Evolutionary conservation across 2,329 filamentous ascomycete species (phyloP).

Genomic region (Botrytis fabae): DNA sequence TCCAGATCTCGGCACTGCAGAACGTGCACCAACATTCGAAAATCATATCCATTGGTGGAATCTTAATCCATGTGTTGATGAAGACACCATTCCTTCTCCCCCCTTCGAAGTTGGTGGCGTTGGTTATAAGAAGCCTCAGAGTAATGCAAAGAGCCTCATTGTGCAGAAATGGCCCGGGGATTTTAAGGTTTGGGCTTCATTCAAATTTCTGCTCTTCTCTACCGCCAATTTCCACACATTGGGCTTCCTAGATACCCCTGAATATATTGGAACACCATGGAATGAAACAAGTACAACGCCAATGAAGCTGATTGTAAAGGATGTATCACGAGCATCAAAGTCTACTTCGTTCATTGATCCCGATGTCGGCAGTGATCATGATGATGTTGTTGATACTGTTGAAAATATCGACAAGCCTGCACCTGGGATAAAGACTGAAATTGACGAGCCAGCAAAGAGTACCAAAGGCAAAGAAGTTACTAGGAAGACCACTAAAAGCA

Average conservation of each 20-base stretch:
- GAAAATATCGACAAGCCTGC: background rate
- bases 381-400: conserved; percentile 1
- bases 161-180: conserved; percentile 22
- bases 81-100: conserved; percentile 19
- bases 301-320: background rate
- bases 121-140: conserved; percentile 14
- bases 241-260: conserved; percentile 21
- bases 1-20: background rate
- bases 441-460: background rate
- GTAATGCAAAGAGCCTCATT: conserved; percentile 26
- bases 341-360: background rate
- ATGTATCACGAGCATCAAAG: background rate
- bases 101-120: conserved; percentile 31
- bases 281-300: background rate
- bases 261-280: conserved; percentile 4
- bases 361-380: background rate
- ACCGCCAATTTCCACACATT: conserved; percentile 22
- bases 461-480: background rate
- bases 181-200: conserved; percentile 29
- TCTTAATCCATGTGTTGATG: conserved; percentile 23
- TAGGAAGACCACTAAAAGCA: background rate
- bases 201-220: conserved; percentile 30
- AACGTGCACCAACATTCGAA: conserved; percentile 29
- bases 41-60: conserved; percentile 29
- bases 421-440: background rate